These are phyloP conservation scores for Lachnellula arida DNA, from an alignment of 2,329 filamentous ascomycete species.

Conservation along the genomic window DNA sequence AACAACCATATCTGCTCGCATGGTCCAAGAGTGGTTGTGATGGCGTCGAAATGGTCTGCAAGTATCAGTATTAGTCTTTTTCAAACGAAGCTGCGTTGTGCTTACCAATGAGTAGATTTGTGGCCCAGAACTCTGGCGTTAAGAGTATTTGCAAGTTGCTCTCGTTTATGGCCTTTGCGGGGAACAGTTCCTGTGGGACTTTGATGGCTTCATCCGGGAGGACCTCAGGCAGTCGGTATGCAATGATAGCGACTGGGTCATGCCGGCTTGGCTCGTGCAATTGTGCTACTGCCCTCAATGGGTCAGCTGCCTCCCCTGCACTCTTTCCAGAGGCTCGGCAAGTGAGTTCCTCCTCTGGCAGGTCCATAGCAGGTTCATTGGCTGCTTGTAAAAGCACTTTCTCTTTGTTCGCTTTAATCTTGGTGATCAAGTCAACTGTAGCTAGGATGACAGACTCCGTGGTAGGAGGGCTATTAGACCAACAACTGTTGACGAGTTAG, in stretches of 20 bases:
- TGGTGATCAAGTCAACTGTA: no score
- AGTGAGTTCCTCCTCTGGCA: no score
- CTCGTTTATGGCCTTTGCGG: conserved; percentile 4
- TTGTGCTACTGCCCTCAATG: conserved; percentile 8
- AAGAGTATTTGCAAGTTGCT: conserved; percentile 9
- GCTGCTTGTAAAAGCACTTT: neutral
- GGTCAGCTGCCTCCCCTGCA: neutral
- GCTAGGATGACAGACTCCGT: no score
- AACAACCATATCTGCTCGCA: conserved; percentile 12
- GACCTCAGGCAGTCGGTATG: neutral
- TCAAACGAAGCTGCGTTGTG: neutral
- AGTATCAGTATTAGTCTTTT: neutral
- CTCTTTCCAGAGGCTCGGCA: no score
- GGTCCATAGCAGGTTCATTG: no score
- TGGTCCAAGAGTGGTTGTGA: conserved; percentile 8
- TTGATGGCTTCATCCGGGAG: conserved; percentile 1
- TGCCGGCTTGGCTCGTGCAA: neutral
- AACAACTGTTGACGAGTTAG: no score
- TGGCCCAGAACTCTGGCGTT: conserved; percentile 9
- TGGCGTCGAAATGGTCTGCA: conserved; percentile 6
- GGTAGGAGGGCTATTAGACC: no score
- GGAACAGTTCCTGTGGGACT: neutral
- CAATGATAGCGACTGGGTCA: neutral
- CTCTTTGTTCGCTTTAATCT: no score
- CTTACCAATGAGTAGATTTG: conserved; percentile 15